Conservation (phyloP, 2,329 filamentous ascomycete genomes). For the Fusarium beomiforme region DNA sequence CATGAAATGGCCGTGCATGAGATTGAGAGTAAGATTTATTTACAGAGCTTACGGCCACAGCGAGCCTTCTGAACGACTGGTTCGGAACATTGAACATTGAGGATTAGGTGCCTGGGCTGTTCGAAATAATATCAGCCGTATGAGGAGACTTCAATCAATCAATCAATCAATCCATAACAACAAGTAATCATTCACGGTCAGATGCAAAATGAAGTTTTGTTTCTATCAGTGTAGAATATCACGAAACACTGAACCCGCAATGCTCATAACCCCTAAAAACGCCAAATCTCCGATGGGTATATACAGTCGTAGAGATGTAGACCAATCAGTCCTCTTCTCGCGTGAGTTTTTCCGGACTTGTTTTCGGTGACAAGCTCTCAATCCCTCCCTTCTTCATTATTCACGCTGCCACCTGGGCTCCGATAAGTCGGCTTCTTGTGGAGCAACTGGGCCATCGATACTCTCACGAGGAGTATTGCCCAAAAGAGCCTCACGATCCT, state of each 20-base stretch:
- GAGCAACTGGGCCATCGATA: conserved; percentile 27
- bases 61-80: neutral
- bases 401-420: conserved; percentile 43
- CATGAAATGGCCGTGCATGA: neutral
- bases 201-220: neutral
- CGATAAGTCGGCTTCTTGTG: conserved; percentile 42
- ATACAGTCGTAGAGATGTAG: conserved; percentile 35
- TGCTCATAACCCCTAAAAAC: conserved; percentile 24
- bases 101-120: neutral
- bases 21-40: neutral
- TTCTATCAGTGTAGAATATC: neutral
- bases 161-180: too few relatives aligned
- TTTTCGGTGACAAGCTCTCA: neutral
- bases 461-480: conserved; percentile 38
- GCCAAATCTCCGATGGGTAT: conserved; percentile 41
- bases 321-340: conserved; percentile 11
- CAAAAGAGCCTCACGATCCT: conserved; percentile 46
- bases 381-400: neutral
- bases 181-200: neutral
- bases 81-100: neutral
- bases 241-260: conserved; percentile 16
- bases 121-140: neutral
- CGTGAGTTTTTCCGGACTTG: conserved; percentile 2
- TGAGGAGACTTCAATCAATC: too few relatives aligned
- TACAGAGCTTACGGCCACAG: too few relatives aligned